A percentile compares a stretch with the other conserved stretches of the same genome.
phyloP scores from a whole-genome alignment of 441 rosid species.

The Populus hybrid region DNA sequence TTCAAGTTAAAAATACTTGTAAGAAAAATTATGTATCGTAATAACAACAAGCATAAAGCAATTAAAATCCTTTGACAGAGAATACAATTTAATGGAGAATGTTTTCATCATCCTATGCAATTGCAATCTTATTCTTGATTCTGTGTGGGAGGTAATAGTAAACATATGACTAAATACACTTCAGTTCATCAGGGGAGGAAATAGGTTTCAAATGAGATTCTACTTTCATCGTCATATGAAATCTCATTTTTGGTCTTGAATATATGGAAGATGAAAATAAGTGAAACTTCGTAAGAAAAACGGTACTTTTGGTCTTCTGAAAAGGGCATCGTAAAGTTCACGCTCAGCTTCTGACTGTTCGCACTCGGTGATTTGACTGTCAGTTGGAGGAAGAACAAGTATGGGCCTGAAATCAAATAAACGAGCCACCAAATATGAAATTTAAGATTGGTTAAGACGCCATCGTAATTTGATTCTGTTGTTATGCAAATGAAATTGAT shows the following conservation, averaged over 20 bases:
- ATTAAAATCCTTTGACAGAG: background rate
- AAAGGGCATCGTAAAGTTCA: conserved; percentile 62
- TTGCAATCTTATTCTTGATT: no score
- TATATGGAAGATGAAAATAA: background rate
- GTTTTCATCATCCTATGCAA: no score
- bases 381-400: conserved; percentile 70
- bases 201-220: background rate
- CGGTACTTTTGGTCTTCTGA: conserved; percentile 60
- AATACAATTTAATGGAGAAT: no score
- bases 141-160: no score
- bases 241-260: background rate
- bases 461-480: background rate
- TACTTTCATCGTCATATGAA: background rate
- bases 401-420: conserved; percentile 46
- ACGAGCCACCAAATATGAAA: conserved; percentile 11
- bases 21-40: no score
- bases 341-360: conserved; percentile 63
- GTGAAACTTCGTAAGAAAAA: background rate
- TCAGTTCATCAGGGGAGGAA: background rate
- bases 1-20: no score
- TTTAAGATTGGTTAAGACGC: background rate
- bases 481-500: conserved; percentile 1
- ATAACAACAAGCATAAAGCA: background rate
- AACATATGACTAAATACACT: background rate
- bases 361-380: conserved; percentile 52